A percentile compares a stretch with the other conserved stretches of the same genome.
Conservation (phyloP, 768 basidiomycete genomes). For the Hericium erinaceus region DNA sequence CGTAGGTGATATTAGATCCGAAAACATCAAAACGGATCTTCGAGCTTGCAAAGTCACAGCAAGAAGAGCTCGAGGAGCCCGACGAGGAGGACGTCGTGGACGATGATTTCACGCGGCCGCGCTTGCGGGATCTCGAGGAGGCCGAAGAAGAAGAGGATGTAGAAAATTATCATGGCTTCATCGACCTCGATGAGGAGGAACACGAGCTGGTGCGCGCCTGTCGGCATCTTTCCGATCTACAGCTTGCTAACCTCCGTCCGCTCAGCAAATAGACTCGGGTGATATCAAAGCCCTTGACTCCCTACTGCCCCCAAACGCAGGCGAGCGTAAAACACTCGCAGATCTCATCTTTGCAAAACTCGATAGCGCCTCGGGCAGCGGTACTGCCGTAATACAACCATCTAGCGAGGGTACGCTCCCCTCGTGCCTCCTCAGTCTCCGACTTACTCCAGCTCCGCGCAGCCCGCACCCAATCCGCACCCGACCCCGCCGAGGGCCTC, state of each 20-base stretch:
- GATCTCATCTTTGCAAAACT: constrained; percentile 97
- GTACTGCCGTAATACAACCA: constrained; percentile 48
- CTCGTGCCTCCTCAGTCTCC: not conserved
- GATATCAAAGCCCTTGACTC: constrained; percentile 84
- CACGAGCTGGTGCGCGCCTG: constrained; percentile 39
- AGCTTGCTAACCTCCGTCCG: not conserved
- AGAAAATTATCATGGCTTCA: constrained; percentile 32
- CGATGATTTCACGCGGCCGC: constrained; percentile 18
- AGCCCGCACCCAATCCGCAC: constrained; percentile 33
- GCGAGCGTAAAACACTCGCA: constrained; percentile 79
- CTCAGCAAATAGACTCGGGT: constrained; percentile 79
- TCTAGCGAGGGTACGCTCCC: constrained; percentile 40
- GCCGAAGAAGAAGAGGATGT: constrained; percentile 51
- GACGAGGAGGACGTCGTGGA: constrained; percentile 26
- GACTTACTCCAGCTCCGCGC: constrained; percentile 29
- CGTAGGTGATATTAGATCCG: constrained; percentile 63
- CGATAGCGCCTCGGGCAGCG: constrained; percentile 42
- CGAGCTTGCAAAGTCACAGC: constrained; percentile 86
- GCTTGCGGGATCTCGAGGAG: constrained; percentile 19
- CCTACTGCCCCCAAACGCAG: constrained; percentile 64
- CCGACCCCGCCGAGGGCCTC: constrained; percentile 78
- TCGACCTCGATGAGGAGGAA: constrained; percentile 31
- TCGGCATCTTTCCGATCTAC: not conserved
- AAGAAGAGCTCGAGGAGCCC: constrained; percentile 71
- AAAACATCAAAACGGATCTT: constrained; percentile 84